Base-by-base conservation (phyloP, 2,329 filamentous ascomycete species). In the Aspergillus costaricaensis region DNA sequence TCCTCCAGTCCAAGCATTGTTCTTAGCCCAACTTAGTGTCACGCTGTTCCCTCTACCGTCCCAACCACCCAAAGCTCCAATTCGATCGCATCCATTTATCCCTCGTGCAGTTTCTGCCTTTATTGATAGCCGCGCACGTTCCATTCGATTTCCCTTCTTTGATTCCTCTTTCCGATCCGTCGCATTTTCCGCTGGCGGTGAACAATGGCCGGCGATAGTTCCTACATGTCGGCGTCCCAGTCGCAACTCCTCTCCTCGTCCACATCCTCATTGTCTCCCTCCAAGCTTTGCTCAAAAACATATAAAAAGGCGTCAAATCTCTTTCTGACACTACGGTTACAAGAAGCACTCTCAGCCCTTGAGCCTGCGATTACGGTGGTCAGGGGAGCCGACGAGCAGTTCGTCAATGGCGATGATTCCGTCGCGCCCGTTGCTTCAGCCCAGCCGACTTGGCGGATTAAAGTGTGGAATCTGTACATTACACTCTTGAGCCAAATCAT, bases 381-480 rank as follows among this genome's bases (percentile, higher is more conserved):
- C 58, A 63, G 67, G 36, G 47, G 68, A n/a, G 67, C 76, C 67
- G 73, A 74, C 30, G 70, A 76, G 39, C 67, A 70, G 14, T 69
- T 79, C 2, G 73, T 80, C 56, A 80, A 80, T 64, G 78, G 80
- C 30, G 77, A 82, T 59, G 81, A 75, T 19, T 79, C 83, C 52
- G 77, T 79, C 32, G 65, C 92, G 27, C 91, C 92, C 4, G 87
- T 97, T 56, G 89, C 91, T 57, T 86, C 84, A 64, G 92, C 92
- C 56, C 93, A 91, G 44, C 87, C 90, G 66, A 90, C 88, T 32
- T 95, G 91, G 59, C 84, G 93, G 66, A 90, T 96, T 76, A 99
- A 98, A 78, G 90, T 98, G 65, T 99, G 95, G 95, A 96, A 92
- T 76, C 84, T 99, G 70, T 99, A 98, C 75, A 85, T 98, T 66